A percentile compares a stretch with the other conserved stretches of the same genome.
phyloP scores from a whole-genome alignment of 352 stramenopile genomes.

The Globisporangium perplexum region DNA sequence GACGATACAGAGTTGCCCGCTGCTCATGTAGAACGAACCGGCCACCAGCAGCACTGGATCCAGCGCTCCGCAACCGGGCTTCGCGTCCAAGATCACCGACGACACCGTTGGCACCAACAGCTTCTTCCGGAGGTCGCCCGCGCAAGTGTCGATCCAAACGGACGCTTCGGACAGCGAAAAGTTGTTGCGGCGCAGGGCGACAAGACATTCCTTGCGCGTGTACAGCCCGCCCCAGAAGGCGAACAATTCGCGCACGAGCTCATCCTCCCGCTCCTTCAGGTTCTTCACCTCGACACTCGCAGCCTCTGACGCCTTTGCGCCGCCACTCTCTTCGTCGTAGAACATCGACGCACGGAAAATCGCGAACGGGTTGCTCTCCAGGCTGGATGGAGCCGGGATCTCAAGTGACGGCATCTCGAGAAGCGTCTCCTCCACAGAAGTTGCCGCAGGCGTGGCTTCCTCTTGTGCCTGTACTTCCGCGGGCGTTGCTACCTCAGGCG shows the following conservation, averaged over 20 bases:
- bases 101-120: constrained; percentile 36
- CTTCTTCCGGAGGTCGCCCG: constrained; percentile 31
- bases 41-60: constrained; percentile 73
- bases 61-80: constrained; percentile 28
- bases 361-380: constrained; percentile 27
- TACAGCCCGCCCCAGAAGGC: constrained; percentile 65
- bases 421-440: not conserved
- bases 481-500: not conserved
- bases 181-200: constrained; percentile 45
- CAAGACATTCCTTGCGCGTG: constrained; percentile 43
- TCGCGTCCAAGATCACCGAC: constrained; percentile 23
- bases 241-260: constrained; percentile 33
- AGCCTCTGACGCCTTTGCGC: not conserved
- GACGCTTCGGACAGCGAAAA: constrained; percentile 34
- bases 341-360: constrained; percentile 28
- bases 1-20: constrained; percentile 53
- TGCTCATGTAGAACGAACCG: constrained; percentile 63
- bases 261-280: constrained; percentile 14
- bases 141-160: constrained; percentile 39
- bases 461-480: not conserved
- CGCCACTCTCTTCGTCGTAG: constrained; percentile 14
- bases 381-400: not conserved
- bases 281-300: not conserved
- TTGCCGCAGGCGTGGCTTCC: constrained; percentile 5
- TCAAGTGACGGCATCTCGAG: not conserved